These are phyloP conservation scores for Spencermartinsiella europaea DNA, from an alignment of 805 yeast species.

Conservation along the genomic window DNA sequence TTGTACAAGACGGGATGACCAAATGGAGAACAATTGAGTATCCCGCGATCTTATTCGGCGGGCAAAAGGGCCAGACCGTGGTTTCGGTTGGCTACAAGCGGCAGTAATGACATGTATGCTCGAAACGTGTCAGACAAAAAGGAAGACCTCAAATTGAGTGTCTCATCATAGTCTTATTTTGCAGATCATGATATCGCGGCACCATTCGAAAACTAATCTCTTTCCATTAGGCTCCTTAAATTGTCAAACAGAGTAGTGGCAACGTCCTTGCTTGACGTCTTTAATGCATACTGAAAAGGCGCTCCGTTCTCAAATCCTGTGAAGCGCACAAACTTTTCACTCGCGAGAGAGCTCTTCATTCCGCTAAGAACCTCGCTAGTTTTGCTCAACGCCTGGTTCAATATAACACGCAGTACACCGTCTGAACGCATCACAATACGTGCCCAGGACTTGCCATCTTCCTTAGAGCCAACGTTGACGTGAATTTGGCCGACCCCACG, in stretches of 20 bases:
- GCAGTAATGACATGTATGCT: background rate
- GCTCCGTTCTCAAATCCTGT: constrained; percentile 58
- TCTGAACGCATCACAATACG: constrained; percentile 89
- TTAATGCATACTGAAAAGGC: constrained; percentile 81
- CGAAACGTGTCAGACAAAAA: background rate
- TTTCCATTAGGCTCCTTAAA: constrained; percentile 16
- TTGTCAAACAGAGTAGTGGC: constrained; percentile 52
- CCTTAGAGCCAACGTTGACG: constrained; percentile 46
- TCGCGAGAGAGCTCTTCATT: constrained; percentile 75
- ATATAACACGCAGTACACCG: constrained; percentile 73
- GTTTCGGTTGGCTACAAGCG: constrained; percentile 72
- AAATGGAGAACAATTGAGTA: constrained; percentile 67
- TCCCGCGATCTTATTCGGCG: constrained; percentile 86
- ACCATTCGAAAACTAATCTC: no score
- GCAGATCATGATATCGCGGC: background rate
- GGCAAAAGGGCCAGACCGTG: constrained; percentile 79
- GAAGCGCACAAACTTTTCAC: constrained; percentile 78
- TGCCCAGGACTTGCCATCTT: constrained; percentile 34
- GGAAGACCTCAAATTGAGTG: background rate
- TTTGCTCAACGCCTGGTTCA: constrained; percentile 64
- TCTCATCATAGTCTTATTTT: background rate
- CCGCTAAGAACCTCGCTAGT: constrained; percentile 69
- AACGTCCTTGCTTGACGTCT: constrained; percentile 56
- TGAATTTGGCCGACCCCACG: constrained; percentile 88
- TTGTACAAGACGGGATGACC: constrained; percentile 44